These are phyloP conservation scores for Echeveria elegans DNA, from an alignment of 164 flowering plant genomes.

Conservation along the genomic window DNA sequence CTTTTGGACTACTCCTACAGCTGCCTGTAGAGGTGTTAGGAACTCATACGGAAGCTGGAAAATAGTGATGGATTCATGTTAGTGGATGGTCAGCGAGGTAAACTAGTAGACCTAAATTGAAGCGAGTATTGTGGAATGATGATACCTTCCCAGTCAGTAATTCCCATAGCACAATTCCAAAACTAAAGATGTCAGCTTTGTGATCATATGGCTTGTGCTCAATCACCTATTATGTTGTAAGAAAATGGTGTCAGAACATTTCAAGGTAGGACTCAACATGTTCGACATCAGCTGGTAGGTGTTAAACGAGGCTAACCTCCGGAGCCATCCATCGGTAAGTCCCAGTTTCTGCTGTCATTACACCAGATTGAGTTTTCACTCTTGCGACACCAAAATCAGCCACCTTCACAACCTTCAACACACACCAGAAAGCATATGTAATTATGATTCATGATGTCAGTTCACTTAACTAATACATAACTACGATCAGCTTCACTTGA, in stretches of 20 bases:
- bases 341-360: slow-evolving; percentile 9
- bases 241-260: not conserved
- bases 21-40: slow-evolving; percentile 9
- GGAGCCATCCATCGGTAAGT: slow-evolving; percentile 11
- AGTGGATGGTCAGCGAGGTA: not conserved
- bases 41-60: slow-evolving; percentile 8
- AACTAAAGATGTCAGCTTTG: slow-evolving; percentile 7
- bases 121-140: not conserved
- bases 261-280: not conserved
- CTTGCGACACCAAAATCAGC: slow-evolving; percentile 9
- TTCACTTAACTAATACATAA: not conserved
- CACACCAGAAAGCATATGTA: not conserved
- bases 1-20: slow-evolving; percentile 9
- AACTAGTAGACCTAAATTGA: not conserved
- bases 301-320: not conserved
- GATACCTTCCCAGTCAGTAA: slow-evolving; percentile 8
- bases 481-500: not conserved
- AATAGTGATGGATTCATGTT: not conserved
- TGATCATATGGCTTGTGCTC: slow-evolving; percentile 11
- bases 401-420: slow-evolving; percentile 10
- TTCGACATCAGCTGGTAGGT: not conserved
- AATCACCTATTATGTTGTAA: not conserved
- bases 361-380: slow-evolving; percentile 1
- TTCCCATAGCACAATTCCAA: slow-evolving; percentile 8
- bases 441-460: not conserved